These are phyloP conservation scores for Xylaria sp. DNA, from an alignment of 2,329 filamentous ascomycete genomes.

Conservation along the genomic window DNA sequence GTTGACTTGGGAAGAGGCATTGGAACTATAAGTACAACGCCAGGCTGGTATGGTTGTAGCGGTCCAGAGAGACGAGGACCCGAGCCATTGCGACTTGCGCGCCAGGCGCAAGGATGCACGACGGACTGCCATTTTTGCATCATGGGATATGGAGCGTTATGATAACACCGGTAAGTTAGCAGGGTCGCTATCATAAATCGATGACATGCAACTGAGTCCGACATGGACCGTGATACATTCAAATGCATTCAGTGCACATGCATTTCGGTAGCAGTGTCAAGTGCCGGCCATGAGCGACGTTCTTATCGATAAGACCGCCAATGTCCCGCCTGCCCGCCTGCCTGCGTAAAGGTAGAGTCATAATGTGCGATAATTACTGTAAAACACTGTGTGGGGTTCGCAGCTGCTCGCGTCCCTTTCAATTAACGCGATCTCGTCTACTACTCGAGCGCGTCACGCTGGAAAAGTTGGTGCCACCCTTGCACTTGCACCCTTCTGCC, in stretches of 20 bases:
- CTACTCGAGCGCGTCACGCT: conserved; percentile 25
- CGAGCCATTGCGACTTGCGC: conserved; percentile 2
- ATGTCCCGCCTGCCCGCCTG: too few relatives aligned
- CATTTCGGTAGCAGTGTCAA: not conserved
- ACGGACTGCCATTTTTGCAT: conserved; percentile 16
- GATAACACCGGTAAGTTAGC: too few relatives aligned
- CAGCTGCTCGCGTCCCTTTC: conserved; percentile 26
- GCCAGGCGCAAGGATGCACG: conserved; percentile 6
- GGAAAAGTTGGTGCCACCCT: conserved; percentile 2
- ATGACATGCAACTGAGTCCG: too few relatives aligned
- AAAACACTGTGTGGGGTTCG: conserved; percentile 19
- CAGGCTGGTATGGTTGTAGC: not conserved
- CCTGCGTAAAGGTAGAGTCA: too few relatives aligned
- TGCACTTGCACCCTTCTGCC: conserved; percentile 10
- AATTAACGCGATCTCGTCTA: conserved; percentile 30
- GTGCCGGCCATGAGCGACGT: not conserved
- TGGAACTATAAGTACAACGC: conserved; percentile 12
- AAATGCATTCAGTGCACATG: too few relatives aligned
- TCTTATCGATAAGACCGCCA: conserved; percentile 4
- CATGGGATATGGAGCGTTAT: not conserved
- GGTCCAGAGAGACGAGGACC: not conserved
- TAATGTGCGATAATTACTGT: not conserved
- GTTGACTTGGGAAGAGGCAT: conserved; percentile 11
- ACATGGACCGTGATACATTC: too few relatives aligned
- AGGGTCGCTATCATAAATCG: too few relatives aligned